Evolutionary conservation across 176 grass and related monocot species (phyloP).

Genomic region (Olyra latifolia): DNA sequence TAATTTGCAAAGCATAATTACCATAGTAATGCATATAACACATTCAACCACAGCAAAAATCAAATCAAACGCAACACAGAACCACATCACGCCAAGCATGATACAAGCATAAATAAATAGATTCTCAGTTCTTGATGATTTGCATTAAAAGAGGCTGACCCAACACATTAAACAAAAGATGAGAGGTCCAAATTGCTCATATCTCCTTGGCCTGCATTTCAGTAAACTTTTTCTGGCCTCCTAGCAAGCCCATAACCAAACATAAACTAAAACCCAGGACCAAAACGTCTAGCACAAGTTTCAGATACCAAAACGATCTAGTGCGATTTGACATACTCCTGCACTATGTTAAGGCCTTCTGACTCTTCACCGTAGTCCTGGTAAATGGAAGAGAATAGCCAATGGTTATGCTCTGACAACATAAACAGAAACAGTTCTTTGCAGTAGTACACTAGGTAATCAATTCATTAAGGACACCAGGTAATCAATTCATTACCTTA

Average conservation of each 20-base stretch:
- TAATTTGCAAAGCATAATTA: neutral
- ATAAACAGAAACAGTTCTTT: neutral
- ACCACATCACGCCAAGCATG: neutral
- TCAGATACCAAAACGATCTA: slow-evolving; percentile 28
- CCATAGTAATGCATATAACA: neutral
- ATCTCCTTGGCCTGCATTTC: slow-evolving; percentile 12
- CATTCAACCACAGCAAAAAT: neutral
- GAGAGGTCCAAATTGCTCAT: slow-evolving; percentile 5
- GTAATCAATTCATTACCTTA: slow-evolving; percentile 45
- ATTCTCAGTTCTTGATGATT: slow-evolving; percentile 8
- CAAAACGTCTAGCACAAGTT: slow-evolving; percentile 5
- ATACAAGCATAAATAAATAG: neutral
- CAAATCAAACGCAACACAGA: neutral
- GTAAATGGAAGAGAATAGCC: slow-evolving; percentile 15
- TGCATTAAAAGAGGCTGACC: neutral
- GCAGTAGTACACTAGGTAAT: neutral
- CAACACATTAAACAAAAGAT: slow-evolving; percentile 33
- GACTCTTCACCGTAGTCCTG: slow-evolving; percentile 92
- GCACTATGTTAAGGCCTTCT: slow-evolving; percentile 85
- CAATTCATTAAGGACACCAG: neutral
- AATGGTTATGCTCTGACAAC: neutral
- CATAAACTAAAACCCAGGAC: slow-evolving; percentile 19
- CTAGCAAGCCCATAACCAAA: slow-evolving; percentile 27
- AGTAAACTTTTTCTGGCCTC: neutral
- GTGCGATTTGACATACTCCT: slow-evolving; percentile 77